A percentile compares a stretch with the other conserved stretches of the same genome.
Conservation (phyloP, 768 basidiomycete genomes). For the Xerocomellus intermedius region DNA sequence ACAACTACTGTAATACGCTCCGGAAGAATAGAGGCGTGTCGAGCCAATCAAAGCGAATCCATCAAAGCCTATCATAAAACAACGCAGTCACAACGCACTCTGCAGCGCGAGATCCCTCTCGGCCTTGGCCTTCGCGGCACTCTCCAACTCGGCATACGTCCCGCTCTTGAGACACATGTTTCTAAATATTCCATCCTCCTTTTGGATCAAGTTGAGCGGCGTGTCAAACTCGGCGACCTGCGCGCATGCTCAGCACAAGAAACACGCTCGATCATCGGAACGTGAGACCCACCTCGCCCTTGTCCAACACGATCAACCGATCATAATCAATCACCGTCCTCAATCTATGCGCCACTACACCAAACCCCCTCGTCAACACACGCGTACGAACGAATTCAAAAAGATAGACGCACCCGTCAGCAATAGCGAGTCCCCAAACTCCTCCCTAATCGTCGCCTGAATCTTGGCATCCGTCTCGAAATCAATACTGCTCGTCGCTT, state of each 20-base stretch:
- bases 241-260: background rate
- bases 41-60: background rate
- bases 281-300: constrained; percentile 24
- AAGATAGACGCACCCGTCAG: constrained; percentile 56
- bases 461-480: constrained; percentile 90
- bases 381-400: too few relatives aligned
- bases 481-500: constrained; percentile 85
- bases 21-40: too few relatives aligned
- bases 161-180: constrained; percentile 73
- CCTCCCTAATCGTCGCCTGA: constrained; percentile 81
- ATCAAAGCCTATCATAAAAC: background rate
- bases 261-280: background rate
- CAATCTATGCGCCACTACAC: constrained; percentile 63
- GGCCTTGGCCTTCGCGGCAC: constrained; percentile 47
- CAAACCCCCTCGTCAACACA: constrained; percentile 1
- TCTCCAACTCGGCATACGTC: constrained; percentile 59
- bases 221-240: constrained; percentile 68
- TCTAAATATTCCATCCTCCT: constrained; percentile 62
- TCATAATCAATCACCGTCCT: constrained; percentile 82
- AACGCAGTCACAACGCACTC: too few relatives aligned
- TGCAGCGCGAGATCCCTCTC: constrained; percentile 14
- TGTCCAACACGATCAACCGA: constrained; percentile 74
- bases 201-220: constrained; percentile 63
- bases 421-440: constrained; percentile 73
- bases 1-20: too few relatives aligned